These are phyloP conservation scores for Viola pubescens DNA, from an alignment of 441 rosid genomes.

Conservation along the genomic window DNA sequence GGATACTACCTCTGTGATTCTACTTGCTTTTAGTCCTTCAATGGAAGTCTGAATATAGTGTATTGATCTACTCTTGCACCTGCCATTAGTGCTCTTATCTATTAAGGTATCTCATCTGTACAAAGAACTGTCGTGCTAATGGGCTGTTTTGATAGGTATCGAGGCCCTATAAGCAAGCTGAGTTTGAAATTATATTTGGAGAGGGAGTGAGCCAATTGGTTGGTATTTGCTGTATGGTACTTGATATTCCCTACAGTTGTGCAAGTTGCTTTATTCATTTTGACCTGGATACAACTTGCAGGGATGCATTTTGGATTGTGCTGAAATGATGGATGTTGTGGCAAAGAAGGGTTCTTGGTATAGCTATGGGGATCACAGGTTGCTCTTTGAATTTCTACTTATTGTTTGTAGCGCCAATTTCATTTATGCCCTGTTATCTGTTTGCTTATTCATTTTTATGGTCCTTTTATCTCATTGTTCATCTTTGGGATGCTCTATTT, in stretches of 20 bases:
- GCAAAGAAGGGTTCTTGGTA: conserved; percentile 94
- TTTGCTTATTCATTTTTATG: neutral
- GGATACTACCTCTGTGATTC: too few relatives aligned
- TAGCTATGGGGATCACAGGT: conserved; percentile 88
- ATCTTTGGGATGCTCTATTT: neutral
- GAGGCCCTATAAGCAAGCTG: conserved; percentile 94
- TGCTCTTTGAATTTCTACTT: conserved; percentile 13
- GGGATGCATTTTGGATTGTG: conserved; percentile 91
- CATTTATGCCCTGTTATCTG: neutral
- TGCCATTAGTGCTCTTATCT: too few relatives aligned
- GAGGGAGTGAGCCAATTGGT: conserved; percentile 97
- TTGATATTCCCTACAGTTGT: conserved; percentile 9
- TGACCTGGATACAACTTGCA: conserved; percentile 29
- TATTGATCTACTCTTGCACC: too few relatives aligned
- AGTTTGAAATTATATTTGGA: conserved; percentile 87
- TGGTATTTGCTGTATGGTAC: conserved; percentile 22
- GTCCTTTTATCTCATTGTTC: neutral
- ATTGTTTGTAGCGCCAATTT: neutral
- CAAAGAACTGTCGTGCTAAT: conserved; percentile 7
- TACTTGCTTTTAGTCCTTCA: too few relatives aligned
- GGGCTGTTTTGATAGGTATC: conserved; percentile 52
- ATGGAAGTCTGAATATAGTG: too few relatives aligned
- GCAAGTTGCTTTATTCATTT: conserved; percentile 9
- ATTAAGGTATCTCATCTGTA: neutral
- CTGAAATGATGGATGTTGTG: conserved; percentile 75